A percentile compares a stretch with the other conserved stretches of the same genome.
phyloP scores from a whole-genome alignment of 768 basidiomycete species.

The Leccinum longicurvipes region DNA sequence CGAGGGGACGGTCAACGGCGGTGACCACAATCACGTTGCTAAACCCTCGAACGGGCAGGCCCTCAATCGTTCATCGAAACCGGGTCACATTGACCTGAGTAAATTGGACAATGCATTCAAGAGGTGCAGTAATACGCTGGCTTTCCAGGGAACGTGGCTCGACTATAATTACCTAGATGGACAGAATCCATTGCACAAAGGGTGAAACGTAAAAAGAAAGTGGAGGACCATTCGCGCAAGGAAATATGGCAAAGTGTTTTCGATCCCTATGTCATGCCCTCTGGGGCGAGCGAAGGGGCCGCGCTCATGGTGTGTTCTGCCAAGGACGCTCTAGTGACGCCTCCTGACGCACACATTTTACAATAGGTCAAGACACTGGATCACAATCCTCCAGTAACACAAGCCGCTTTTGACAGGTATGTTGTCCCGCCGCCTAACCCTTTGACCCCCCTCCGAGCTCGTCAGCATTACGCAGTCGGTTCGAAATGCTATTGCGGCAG shows the following conservation, averaged over 20 bases:
- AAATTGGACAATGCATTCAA: conserved; percentile 84
- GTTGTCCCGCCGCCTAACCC: conserved; percentile 22
- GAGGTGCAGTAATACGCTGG: conserved; percentile 39
- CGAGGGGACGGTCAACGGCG: conserved; percentile 36
- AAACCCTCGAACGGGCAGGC: conserved; percentile 27
- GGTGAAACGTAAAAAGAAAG: conserved; percentile 76
- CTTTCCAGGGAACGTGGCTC: background rate
- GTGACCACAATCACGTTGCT: conserved; percentile 22
- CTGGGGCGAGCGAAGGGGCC: conserved; percentile 29
- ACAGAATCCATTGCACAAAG: conserved; percentile 84
- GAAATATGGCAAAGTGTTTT: conserved; percentile 81
- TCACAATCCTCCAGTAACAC: conserved; percentile 73
- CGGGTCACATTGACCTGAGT: conserved; percentile 72
- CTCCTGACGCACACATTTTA: conserved; percentile 1
- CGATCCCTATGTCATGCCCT: conserved; percentile 52
- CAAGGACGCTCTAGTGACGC: background rate
- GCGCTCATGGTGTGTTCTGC: conserved; percentile 14
- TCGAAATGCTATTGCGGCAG: conserved; percentile 65
- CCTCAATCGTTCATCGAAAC: conserved; percentile 36
- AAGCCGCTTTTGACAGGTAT: conserved; percentile 68
- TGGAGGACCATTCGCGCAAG: conserved; percentile 58
- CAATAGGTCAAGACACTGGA: conserved; percentile 74
- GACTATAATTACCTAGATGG: conserved; percentile 49
- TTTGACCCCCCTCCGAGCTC: conserved; percentile 8
- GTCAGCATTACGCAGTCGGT: conserved; percentile 61